phyloP scores from a whole-genome alignment of 2,329 filamentous ascomycete species.

The Colletotrichum sp. region DNA sequence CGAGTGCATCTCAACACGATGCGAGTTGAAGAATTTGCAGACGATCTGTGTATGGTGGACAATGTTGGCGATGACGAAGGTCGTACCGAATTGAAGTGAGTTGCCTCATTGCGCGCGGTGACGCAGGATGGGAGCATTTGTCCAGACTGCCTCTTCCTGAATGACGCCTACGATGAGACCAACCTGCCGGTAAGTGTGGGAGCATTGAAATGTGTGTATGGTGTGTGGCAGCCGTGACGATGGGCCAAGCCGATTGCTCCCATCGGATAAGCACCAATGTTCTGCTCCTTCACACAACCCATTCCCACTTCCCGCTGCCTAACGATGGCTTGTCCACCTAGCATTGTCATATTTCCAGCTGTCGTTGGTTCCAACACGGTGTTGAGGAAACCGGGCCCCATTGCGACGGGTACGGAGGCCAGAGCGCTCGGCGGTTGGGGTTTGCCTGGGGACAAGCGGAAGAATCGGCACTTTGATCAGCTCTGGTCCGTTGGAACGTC shows the following conservation, averaged over 20 bases:
- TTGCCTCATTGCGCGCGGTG: background rate
- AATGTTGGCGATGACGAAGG: background rate
- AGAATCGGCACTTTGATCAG: background rate
- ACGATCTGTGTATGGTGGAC: background rate
- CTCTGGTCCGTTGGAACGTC: background rate
- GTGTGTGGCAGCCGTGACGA: background rate
- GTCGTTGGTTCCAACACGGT: background rate
- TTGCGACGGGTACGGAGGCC: background rate
- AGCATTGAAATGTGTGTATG: background rate
- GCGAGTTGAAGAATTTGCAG: background rate
- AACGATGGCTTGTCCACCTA: background rate
- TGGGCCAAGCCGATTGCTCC: background rate
- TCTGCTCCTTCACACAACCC: background rate
- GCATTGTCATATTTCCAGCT: background rate
- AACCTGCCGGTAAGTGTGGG: background rate
- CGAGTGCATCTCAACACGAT: background rate
- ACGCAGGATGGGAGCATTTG: background rate
- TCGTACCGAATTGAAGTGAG: background rate
- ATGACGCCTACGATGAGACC: constrained; percentile 10
- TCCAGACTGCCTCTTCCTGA: background rate
- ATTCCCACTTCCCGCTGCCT: background rate
- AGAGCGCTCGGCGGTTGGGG: background rate
- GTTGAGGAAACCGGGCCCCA: background rate
- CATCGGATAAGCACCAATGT: constrained; percentile 7
- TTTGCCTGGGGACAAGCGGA: background rate